Evolutionary conservation across 306 rosid genomes (phyloP).

Genomic region (Acacia acuminata): DNA sequence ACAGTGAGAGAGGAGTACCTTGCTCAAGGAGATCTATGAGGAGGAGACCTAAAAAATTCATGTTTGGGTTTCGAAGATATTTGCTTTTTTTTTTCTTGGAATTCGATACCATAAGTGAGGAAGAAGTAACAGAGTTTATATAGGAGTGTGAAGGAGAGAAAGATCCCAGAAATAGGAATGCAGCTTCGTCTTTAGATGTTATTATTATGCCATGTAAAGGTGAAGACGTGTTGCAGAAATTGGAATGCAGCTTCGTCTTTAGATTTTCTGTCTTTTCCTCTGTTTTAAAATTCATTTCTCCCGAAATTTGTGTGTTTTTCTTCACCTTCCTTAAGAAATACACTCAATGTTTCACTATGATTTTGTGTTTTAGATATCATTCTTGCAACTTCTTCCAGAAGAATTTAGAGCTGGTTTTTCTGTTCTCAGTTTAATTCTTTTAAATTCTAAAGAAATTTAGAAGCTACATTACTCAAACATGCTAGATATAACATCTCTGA

Average conservation of each 20-base stretch:
- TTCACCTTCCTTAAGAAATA: neutral
- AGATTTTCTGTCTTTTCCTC: no score
- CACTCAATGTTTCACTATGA: no score
- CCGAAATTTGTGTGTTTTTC: no score
- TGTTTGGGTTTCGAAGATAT: neutral
- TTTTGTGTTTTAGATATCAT: no score
- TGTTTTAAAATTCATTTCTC: neutral
- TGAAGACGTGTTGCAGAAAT: neutral
- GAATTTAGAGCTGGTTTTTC: no score
- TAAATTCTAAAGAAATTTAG: no score
- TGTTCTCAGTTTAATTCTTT: no score
- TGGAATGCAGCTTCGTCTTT: no score
- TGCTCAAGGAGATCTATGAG: neutral
- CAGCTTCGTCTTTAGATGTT: neutral
- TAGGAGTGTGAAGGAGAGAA: neutral
- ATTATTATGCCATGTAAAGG: neutral
- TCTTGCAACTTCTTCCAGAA: no score
- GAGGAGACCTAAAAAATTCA: no score
- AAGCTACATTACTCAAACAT: neutral
- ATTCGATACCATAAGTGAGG: neutral
- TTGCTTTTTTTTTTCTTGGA: neutral
- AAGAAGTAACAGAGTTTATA: neutral
- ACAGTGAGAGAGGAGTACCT: neutral
- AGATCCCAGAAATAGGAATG: neutral
- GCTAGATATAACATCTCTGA: neutral